A percentile compares a stretch with the other conserved stretches of the same genome.
Evolutionary conservation across 1,284 basidiomycete species (phyloP).

Genomic region (Melampsora larici-populina): DNA sequence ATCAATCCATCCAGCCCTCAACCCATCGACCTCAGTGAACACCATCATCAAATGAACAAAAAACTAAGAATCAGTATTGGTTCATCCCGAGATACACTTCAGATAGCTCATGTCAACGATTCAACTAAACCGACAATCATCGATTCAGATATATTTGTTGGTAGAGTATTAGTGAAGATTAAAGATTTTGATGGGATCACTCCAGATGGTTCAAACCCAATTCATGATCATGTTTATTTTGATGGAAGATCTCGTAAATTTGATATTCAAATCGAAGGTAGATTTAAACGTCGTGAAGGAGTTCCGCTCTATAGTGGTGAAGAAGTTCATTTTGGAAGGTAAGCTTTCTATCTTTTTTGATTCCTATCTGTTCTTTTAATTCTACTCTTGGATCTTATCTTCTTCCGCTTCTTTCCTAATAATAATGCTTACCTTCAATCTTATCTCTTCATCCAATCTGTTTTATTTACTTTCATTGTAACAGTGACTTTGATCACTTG

Average conservation of each 20-base stretch:
- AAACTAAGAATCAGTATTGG: conserved; percentile 54
- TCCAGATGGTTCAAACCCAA: conserved; percentile 47
- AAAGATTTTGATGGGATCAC: conserved; percentile 53
- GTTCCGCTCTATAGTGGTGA: conserved; percentile 48
- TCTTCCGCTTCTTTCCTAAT: conserved; percentile 22
- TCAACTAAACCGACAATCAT: conserved; percentile 53
- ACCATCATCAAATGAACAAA: conserved; percentile 43
- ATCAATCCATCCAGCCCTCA: background rate
- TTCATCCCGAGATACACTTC: conserved; percentile 52
- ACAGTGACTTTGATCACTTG: conserved; percentile 50
- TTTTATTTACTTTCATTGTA: background rate
- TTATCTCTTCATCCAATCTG: background rate
- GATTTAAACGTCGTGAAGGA: conserved; percentile 52
- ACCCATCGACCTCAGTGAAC: background rate
- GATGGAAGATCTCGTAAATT: conserved; percentile 54
- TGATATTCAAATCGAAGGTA: conserved; percentile 56
- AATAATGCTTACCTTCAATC: conserved; percentile 45
- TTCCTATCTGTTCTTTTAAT: background rate
- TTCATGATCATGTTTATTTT: conserved; percentile 47
- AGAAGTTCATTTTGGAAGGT: conserved; percentile 49
- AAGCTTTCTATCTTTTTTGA: background rate
- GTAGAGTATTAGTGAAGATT: conserved; percentile 55
- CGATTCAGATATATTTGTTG: conserved; percentile 54
- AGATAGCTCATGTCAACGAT: conserved; percentile 54
- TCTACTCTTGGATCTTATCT: background rate